A percentile compares a stretch with the other conserved stretches of the same genome.
Conservation (phyloP, 345 rosid species). For the Boechera retrofracta region DNA sequence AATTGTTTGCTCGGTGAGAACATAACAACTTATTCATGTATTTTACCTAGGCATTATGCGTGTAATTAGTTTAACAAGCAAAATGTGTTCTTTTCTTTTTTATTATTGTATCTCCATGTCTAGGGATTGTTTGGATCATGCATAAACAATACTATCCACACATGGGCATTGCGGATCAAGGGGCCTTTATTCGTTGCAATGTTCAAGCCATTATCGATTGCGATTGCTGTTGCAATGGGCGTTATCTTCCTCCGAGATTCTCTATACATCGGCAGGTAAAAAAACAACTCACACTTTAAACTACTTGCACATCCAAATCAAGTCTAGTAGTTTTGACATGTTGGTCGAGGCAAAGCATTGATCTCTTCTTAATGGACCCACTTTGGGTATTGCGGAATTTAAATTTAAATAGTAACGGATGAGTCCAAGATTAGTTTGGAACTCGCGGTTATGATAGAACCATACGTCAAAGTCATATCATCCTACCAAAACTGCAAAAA, state of each 20-base stretch:
- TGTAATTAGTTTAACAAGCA: neutral
- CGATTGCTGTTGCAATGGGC: slow-evolving; percentile 73
- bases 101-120: slow-evolving; percentile 8
- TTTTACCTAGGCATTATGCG: neutral
- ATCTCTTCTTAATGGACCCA: neutral
- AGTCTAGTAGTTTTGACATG: slow-evolving; percentile 1
- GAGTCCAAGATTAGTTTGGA: slow-evolving; percentile 3
- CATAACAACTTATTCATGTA: slow-evolving; percentile 5
- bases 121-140: slow-evolving; percentile 77
- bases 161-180: slow-evolving; percentile 67
- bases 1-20: slow-evolving; percentile 78
- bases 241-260: slow-evolving; percentile 69
- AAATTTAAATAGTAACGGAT: neutral
- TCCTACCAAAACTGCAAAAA: neutral
- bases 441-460: neutral
- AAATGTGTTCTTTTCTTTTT: neutral
- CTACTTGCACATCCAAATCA: neutral
- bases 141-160: slow-evolving; percentile 57
- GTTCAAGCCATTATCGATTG: slow-evolving; percentile 80
- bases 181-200: slow-evolving; percentile 80
- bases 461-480: slow-evolving; percentile 5
- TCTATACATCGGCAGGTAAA: slow-evolving; percentile 75
- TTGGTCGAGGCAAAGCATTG: neutral
- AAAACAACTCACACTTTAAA: neutral
- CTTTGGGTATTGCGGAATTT: neutral